Conservation (phyloP, 2,329 filamentous ascomycete genomes). For the Dactylellina leptospora region DNA sequence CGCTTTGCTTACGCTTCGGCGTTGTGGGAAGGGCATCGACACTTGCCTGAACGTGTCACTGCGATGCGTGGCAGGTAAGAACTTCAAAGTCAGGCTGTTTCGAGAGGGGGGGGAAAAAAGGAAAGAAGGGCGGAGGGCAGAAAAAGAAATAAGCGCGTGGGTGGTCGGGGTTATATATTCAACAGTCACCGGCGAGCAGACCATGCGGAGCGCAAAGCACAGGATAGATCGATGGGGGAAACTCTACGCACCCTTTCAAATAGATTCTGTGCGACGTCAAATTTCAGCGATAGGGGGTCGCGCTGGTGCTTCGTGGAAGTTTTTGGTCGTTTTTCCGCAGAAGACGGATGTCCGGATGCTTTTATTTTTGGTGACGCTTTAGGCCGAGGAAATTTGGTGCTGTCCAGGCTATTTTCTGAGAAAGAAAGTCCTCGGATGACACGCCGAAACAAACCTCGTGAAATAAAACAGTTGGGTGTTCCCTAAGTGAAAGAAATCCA, state of each 20-base stretch:
- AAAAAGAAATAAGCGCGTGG: conserved; percentile 54
- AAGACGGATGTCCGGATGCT: background rate
- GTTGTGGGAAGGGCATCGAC: conserved; percentile 30
- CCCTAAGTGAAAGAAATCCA: background rate
- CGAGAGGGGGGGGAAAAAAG: conserved; percentile 40
- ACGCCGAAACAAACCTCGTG: conserved; percentile 16
- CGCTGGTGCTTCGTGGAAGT: too few species aligned
- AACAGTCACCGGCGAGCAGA: conserved; percentile 42
- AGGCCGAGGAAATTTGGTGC: background rate
- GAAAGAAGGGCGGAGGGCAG: conserved; percentile 43
- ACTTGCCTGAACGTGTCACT: conserved; percentile 44
- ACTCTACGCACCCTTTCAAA: conserved; percentile 29
- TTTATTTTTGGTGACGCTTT: background rate
- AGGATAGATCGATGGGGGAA: background rate
- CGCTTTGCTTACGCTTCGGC: background rate
- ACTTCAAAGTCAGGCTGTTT: conserved; percentile 16
- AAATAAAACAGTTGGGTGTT: conserved; percentile 5
- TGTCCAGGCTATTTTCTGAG: background rate
- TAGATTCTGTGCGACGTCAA: conserved; percentile 3
- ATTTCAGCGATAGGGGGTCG: background rate
- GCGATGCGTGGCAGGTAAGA: conserved; percentile 34
- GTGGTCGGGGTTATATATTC: conserved; percentile 50
- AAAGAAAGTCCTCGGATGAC: conserved; percentile 6
- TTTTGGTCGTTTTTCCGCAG: too few species aligned
- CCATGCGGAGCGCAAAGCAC: conserved; percentile 29